Percentiles rank a stretch among this genome's conserved stretches.
These are phyloP conservation scores for Rossbeevera mucosa DNA, from an alignment of 768 basidiomycete genomes.

Conservation along the genomic window DNA sequence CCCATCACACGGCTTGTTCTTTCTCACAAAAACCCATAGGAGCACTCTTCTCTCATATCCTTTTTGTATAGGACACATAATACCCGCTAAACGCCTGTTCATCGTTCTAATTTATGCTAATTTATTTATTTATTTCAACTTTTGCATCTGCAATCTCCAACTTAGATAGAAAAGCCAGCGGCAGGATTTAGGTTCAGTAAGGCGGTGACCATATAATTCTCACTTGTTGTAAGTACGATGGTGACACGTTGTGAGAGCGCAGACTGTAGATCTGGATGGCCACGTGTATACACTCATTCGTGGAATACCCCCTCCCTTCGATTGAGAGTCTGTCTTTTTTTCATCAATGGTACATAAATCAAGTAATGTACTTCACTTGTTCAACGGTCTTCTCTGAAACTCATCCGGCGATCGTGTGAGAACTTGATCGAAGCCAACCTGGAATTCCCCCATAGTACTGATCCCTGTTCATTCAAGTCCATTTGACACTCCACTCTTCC, in stretches of 20 bases:
- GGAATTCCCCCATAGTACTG: too few relatives aligned
- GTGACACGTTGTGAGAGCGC: not conserved
- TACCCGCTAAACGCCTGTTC: not conserved
- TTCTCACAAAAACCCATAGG: not conserved
- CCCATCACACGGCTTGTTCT: not conserved
- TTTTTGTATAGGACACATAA: constrained; percentile 1
- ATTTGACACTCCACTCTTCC: not conserved
- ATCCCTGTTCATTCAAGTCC: too few relatives aligned
- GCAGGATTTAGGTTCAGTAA: not conserved
- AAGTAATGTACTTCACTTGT: too few relatives aligned
- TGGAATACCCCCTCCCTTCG: too few relatives aligned
- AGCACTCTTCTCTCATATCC: not conserved
- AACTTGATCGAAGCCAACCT: too few relatives aligned
- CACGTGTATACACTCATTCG: not conserved
- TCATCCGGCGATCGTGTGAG: too few relatives aligned
- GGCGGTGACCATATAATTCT: too few relatives aligned
- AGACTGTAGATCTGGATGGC: not conserved
- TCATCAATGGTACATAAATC: too few relatives aligned
- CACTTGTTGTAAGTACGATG: too few relatives aligned
- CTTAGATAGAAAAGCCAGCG: not conserved
- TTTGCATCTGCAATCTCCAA: not conserved
- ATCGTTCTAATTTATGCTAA: not conserved
- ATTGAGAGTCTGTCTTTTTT: too few relatives aligned
- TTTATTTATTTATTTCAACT: not conserved
- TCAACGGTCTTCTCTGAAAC: too few relatives aligned